A percentile compares a stretch with the other conserved stretches of the same genome.
phyloP scores from a whole-genome alignment of 495 filamentous ascomycete species.

The Penicillium dipodomyicola region DNA sequence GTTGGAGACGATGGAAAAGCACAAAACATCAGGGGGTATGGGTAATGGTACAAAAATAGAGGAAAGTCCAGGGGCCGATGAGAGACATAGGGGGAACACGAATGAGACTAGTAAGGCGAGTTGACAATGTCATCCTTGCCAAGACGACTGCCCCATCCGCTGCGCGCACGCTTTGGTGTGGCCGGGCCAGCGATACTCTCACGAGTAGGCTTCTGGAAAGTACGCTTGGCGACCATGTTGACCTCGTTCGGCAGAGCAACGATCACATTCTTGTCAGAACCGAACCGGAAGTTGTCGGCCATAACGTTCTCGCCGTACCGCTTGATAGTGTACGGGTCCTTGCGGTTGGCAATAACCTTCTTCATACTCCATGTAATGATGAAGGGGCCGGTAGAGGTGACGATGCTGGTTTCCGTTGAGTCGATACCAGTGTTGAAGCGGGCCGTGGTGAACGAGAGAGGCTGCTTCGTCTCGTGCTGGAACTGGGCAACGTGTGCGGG shows the following conservation, averaged over 20 bases:
- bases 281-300: constrained; percentile 98
- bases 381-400: constrained; percentile 96
- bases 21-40: constrained; percentile 42
- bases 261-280: constrained; percentile 95
- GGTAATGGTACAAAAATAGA: constrained; percentile 30
- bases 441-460: constrained; percentile 83
- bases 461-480: constrained; percentile 85
- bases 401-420: constrained; percentile 79
- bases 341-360: constrained; percentile 73
- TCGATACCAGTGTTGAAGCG: constrained; percentile 92
- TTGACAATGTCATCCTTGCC: constrained; percentile 78
- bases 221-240: constrained; percentile 87
- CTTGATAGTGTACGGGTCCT: constrained; percentile 93
- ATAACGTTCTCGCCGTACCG: constrained; percentile 92
- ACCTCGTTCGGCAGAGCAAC: constrained; percentile 96
- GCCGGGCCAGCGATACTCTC: constrained; percentile 79
- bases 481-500: constrained; percentile 94
- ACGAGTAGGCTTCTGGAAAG: constrained; percentile 81
- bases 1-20: constrained; percentile 16
- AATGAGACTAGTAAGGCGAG: constrained; percentile 64
- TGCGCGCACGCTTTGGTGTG: constrained; percentile 49
- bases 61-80: constrained; percentile 11
- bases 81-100: background rate
- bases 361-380: constrained; percentile 95
- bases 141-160: constrained; percentile 53